Percentiles rank a stretch among this genome's conserved stretches.
Evolutionary conservation across 192 early-diverging fungal genomes (phyloP).

Genomic region (Backusella macrospora): DNA sequence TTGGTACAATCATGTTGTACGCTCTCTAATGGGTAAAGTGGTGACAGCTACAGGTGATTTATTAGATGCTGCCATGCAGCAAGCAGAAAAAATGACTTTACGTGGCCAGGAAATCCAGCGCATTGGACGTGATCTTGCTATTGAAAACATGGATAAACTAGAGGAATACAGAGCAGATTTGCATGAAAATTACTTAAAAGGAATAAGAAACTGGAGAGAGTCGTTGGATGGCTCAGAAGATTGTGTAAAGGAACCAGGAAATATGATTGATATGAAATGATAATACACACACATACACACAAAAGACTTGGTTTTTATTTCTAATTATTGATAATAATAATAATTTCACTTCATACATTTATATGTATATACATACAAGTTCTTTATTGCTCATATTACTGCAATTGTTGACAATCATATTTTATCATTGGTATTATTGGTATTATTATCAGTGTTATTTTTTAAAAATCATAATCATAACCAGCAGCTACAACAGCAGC

Average conservation of each 20-base stretch:
- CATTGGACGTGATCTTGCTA: conserved; percentile 37
- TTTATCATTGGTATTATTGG: background rate
- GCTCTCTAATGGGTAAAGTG: conserved; percentile 51
- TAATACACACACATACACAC: background rate
- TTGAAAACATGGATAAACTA: conserved; percentile 39
- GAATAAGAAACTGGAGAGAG: conserved; percentile 34
- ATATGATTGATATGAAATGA: conserved; percentile 12
- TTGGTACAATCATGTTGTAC: conserved; percentile 61
- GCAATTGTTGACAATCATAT: background rate
- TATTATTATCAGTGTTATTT: no score
- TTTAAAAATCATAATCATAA: conserved; percentile 15
- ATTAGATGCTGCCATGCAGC: conserved; percentile 48
- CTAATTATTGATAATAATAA: no score
- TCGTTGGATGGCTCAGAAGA: conserved; percentile 7
- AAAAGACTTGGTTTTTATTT: background rate
- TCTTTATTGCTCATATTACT: background rate
- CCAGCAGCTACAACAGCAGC: conserved; percentile 30
- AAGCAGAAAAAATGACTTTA: conserved; percentile 42
- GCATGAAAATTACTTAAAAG: conserved; percentile 37
- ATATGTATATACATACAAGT: no score
- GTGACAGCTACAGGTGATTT: conserved; percentile 56
- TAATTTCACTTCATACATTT: no score
- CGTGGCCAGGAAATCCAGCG: conserved; percentile 41
- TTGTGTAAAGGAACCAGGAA: conserved; percentile 11
- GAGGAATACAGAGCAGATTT: conserved; percentile 37